phyloP scores from a whole-genome alignment of 2,329 filamentous ascomycete species.

The Apiospora aurea region DNA sequence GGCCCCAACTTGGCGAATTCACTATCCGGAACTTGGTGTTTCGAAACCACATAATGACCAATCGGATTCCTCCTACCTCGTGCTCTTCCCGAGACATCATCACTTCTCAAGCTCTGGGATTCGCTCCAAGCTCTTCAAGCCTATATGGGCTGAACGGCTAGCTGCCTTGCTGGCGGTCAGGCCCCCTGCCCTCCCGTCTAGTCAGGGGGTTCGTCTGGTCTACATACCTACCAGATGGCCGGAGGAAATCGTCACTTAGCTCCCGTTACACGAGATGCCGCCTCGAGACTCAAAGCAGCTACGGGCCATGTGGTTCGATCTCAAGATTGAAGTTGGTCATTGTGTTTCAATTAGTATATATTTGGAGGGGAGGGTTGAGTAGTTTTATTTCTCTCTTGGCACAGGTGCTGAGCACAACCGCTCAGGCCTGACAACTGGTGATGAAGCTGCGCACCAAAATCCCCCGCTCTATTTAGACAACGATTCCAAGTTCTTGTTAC shows the following conservation, averaged over 20 bases:
- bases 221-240: background rate
- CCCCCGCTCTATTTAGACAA: conserved; percentile 36
- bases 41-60: background rate
- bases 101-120: background rate
- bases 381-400: conserved; percentile 4
- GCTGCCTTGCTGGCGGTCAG: background rate
- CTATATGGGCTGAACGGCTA: background rate
- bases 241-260: background rate
- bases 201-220: background rate
- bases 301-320: background rate
- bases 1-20: background rate
- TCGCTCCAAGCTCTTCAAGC: background rate
- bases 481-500: conserved; percentile 33
- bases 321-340: background rate
- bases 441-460: conserved; percentile 23
- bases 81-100: background rate
- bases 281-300: background rate
- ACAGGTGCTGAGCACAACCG: background rate
- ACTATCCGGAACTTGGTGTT: background rate
- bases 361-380: conserved; percentile 13
- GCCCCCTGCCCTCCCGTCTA: background rate
- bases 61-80: background rate
- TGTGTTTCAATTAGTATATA: conserved; percentile 16
- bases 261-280: background rate
- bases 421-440: conserved; percentile 27